These are phyloP conservation scores for Clathrus columnatus DNA, from an alignment of 768 basidiomycete species.

Conservation along the genomic window DNA sequence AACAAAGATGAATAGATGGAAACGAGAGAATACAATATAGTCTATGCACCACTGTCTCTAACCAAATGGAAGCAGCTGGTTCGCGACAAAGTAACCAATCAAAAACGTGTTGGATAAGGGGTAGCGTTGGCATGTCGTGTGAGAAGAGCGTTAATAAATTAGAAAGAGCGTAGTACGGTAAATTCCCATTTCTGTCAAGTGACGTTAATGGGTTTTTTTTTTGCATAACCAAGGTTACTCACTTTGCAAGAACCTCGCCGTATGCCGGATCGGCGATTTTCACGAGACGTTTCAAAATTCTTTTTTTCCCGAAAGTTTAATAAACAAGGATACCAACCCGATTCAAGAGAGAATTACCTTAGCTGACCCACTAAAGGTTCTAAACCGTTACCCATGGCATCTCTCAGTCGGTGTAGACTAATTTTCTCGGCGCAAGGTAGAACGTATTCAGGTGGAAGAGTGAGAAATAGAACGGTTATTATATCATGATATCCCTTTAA, in stretches of 20 bases:
- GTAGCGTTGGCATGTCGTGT: conserved; percentile 85
- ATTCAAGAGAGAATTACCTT: conserved; percentile 32
- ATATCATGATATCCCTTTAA: conserved; percentile 87
- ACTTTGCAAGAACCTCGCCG: conserved; percentile 62
- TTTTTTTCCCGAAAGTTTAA: conserved; percentile 19
- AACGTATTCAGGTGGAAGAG: conserved; percentile 52
- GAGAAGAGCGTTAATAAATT: conserved; percentile 88
- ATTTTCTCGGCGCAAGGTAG: conserved; percentile 58
- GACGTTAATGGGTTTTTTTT: neutral
- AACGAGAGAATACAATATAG: neutral
- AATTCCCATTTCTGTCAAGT: conserved; percentile 51
- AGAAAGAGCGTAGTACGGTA: conserved; percentile 86
- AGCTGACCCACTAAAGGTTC: conserved; percentile 80
- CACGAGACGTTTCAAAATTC: conserved; percentile 68
- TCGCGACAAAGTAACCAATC: conserved; percentile 82
- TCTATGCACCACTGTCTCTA: conserved; percentile 65
- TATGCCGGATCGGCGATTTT: conserved; percentile 61
- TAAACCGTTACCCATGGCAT: conserved; percentile 80
- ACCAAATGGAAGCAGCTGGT: conserved; percentile 73
- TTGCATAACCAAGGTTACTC: conserved; percentile 16
- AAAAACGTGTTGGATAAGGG: conserved; percentile 85
- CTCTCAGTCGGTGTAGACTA: conserved; percentile 69
- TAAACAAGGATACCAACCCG: neutral
- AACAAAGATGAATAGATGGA: neutral
- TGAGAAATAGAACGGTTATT: conserved; percentile 72